A percentile compares a stretch with the other conserved stretches of the same genome.
Conservation (phyloP, 768 basidiomycete genomes). For the Lepiota brunneoincarnata region DNA sequence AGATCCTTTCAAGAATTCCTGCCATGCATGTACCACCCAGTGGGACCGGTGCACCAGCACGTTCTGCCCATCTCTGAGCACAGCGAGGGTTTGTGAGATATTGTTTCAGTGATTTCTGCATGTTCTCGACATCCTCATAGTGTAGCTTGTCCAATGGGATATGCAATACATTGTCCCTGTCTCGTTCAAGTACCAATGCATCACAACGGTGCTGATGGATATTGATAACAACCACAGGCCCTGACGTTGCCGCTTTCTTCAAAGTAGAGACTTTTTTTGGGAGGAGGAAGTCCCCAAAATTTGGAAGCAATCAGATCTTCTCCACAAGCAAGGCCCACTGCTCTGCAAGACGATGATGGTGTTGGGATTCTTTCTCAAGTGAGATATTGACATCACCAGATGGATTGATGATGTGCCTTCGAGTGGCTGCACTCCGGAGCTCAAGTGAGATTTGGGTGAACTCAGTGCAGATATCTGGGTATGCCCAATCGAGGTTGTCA, state of each 20-base stretch:
- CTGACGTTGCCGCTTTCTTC: conserved; percentile 11
- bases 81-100: not conserved
- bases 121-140: not conserved
- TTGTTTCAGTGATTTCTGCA: not conserved
- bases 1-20: no score
- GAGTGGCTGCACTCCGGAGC: conserved; percentile 11
- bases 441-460: conserved; percentile 12
- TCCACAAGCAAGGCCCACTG: conserved; percentile 15
- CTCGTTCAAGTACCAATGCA: not conserved
- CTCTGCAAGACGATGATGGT: not conserved
- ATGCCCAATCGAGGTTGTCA: conserved; percentile 8
- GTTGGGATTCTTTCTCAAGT: not conserved
- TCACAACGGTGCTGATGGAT: not conserved
- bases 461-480: conserved; percentile 10
- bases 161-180: conserved; percentile 5
- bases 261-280: conserved; percentile 8
- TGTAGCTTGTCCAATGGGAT: conserved; percentile 2
- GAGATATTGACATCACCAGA: not conserved
- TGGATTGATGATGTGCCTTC: not conserved
- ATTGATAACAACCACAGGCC: conserved; percentile 21
- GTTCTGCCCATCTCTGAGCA: no score
- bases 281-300: conserved; percentile 7
- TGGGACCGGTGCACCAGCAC: not conserved
- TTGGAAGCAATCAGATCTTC: conserved; percentile 11
- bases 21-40: not conserved